A percentile compares a stretch with the other conserved stretches of the same genome.
Conservation (phyloP, 2,329 filamentous ascomycete genomes). For the Trichoderma sp. region DNA sequence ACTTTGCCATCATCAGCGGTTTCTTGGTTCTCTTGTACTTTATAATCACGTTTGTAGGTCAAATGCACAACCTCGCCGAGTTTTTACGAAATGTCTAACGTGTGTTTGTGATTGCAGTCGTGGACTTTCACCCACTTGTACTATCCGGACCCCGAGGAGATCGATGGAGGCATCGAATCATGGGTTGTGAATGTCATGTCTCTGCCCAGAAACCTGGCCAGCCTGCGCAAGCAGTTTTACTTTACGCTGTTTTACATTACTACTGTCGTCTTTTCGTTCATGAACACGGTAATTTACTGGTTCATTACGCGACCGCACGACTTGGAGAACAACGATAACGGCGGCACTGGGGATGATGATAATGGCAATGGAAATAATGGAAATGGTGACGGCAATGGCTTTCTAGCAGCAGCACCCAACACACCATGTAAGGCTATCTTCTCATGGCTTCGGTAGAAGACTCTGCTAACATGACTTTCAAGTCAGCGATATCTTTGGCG, state of each 20-base stretch:
- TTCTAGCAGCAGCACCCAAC: neutral
- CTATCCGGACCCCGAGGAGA: constrained; percentile 41
- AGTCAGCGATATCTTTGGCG: constrained; percentile 49
- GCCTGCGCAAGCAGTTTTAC: constrained; percentile 42
- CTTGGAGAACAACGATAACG: constrained; percentile 11
- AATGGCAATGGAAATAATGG: neutral
- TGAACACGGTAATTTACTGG: constrained; percentile 53
- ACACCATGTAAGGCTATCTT: constrained; percentile 11
- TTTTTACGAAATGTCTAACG: neutral
- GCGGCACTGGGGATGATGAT: neutral
- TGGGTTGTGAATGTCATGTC: constrained; percentile 42
- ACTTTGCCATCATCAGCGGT: constrained; percentile 48
- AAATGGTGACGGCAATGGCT: neutral
- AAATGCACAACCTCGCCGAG: neutral
- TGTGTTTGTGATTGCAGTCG: constrained; percentile 30
- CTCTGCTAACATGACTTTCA: constrained; percentile 22
- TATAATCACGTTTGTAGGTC: constrained; percentile 45
- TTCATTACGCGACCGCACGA: constrained; percentile 37
- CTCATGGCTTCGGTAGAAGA: neutral
- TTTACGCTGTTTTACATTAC: constrained; percentile 52
- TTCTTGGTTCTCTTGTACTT: constrained; percentile 45
- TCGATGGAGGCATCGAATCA: constrained; percentile 37
- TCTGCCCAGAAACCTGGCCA: constrained; percentile 42
- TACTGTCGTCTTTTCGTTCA: constrained; percentile 45
- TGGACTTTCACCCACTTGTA: constrained; percentile 54